A percentile compares a stretch with the other conserved stretches of the same genome.
Evolutionary conservation across 345 rosid species (phyloP).

Genomic region (Eucalyptus pauciflora): DNA sequence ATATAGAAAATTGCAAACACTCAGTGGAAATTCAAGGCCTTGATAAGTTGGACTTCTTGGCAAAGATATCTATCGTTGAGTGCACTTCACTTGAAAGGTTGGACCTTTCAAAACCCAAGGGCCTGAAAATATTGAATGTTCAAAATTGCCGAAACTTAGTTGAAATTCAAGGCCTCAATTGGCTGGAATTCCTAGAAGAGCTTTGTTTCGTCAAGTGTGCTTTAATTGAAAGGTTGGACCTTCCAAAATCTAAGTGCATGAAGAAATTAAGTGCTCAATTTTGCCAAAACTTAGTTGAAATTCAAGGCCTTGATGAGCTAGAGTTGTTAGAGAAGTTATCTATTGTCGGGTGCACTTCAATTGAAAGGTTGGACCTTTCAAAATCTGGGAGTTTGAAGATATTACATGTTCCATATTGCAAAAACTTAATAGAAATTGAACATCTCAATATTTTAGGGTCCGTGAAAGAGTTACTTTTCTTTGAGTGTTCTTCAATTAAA

Average conservation of each 20-base stretch:
- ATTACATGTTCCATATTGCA: too few relatives aligned
- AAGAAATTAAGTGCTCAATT: not conserved
- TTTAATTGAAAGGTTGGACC: not conserved
- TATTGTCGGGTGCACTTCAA: too few relatives aligned
- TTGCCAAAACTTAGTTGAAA: not conserved
- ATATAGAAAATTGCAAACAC: not conserved
- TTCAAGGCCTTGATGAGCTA: not conserved
- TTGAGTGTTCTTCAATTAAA: too few relatives aligned
- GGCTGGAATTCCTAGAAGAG: rapidly evolving
- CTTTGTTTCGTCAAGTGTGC: rapidly evolving
- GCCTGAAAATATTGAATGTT: too few relatives aligned
- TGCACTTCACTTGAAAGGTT: not conserved
- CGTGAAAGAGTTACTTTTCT: too few relatives aligned
- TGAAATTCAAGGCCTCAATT: too few relatives aligned
- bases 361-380: too few relatives aligned
- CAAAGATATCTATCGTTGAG: rapidly evolving
- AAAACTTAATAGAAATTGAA: too few relatives aligned
- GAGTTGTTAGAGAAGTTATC: too few relatives aligned
- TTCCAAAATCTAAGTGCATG: not conserved
- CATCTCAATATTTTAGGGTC: too few relatives aligned
- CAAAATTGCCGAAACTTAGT: not conserved
- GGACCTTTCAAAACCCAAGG: not conserved
- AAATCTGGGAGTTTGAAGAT: too few relatives aligned
- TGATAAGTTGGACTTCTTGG: not conserved
- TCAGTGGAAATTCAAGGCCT: not conserved